Evolutionary conservation across 148 eudicot genomes (phyloP), one percentile per base, ranked within the genome.

Genomic region (Camellia sinensis): DNA sequence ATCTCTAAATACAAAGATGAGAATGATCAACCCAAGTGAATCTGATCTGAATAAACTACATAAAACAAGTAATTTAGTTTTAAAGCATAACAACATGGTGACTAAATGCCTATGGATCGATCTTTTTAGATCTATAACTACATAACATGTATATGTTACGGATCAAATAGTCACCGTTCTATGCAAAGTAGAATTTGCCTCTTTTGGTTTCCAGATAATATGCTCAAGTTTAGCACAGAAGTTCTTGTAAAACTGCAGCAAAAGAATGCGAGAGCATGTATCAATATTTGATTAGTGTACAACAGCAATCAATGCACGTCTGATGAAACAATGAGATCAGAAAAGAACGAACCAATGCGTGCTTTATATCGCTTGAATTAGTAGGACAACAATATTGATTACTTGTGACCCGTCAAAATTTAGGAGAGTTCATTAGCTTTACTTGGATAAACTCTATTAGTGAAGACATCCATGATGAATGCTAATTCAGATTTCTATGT

Each of bases 231-330:
- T 91, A 52, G 86, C 82, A 73, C 92, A 92, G 60, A 97, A 85
- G 79, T 78, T 88, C 83, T 97, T 97, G 95, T 94, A 97, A 72
- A 97, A 97, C 99, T 97, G 95, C 91, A 87, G 15, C n/a, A 43
- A 67, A 53, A 56, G 4, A 81, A 46, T 60, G 64, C 40, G 9
- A 57, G 59, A 43, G 17, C 3, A 29, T 45, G 17, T 29, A 29
- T 37, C 19, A 50, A 18, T 52, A 29, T 13, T 73, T 62, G 46
- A 64, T 50, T n/a, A 6, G 13, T 70, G 19, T 4, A 45, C 7
- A 2, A 13, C 4, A 4, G 19, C 13, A 5, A 2, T 54, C 37
- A 9, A 29, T 6, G 22, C 53, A 21, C 54, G 62, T 73, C 45
- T 4, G 45, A 73, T 22, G 45, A 12, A 73, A 54, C 57, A 3